Evolutionary conservation across 352 stramenopile species (phyloP), one percentile per base, ranked within the genome.

Genomic region (Globisporangium parvum): DNA sequence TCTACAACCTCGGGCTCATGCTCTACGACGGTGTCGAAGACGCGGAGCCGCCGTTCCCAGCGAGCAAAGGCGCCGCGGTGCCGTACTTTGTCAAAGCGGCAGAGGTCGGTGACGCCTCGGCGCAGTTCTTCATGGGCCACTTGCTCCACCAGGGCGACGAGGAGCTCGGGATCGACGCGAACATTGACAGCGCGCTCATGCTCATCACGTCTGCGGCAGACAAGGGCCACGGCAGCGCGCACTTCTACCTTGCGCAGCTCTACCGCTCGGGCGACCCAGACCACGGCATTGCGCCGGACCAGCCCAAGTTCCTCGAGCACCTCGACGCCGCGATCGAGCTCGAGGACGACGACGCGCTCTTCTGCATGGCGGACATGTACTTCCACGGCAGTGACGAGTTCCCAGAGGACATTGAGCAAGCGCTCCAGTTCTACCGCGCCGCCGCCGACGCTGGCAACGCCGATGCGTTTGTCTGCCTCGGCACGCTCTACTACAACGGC

Each of bases 281-380:
- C 15, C 64, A 76, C 52, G 55, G 65, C 14, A 67, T 93, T n/a
- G 39, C 59, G 20, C 51, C 76, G 2, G 68, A 93, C 54, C 66
- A 52, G 9, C 33, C 71, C 20, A 82, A 80, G 62, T 93, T 91
- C 55, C 56, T 87, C 15, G 57, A 76, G 40, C 74, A 87, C 58
- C 49, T 95, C 40, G 69, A 92, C 52, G 69, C 69, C 31, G 82
- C 85, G 6, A 68, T 92, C 54, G 67, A 80, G 28, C 66, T 58
- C 24, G 71, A 70, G 2, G 81, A 95, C 47, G 72, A 78, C 28
- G 82, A 93, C 42, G 85, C 85, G 41, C 63, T 85, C 49, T 93
- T 91, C 44, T 93, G 82, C 65, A 89, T 92, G 80, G 85, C 79
- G 10, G 85, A 95, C 58, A 88, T 92, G 15, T 92, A 92, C 64